A percentile compares a stretch with the other conserved stretches of the same genome.
Evolutionary conservation across 306 rosid genomes (phyloP).

Genomic region (Vigna hirtella): DNA sequence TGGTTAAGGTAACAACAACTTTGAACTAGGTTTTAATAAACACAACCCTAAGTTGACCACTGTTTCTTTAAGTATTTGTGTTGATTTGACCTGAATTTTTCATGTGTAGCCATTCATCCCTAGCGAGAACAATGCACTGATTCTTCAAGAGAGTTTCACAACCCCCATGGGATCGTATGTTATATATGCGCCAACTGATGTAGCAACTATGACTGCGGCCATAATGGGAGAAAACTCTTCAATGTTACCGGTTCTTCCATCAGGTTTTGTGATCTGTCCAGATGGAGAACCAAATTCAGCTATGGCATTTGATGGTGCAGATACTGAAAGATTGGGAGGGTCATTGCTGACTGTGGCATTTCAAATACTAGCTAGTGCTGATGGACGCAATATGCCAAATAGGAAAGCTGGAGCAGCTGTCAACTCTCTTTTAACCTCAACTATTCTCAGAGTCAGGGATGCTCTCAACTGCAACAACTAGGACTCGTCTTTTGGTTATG

Average conservation of each 20-base stretch:
- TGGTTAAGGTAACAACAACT: not conserved
- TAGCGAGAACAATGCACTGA: constrained; percentile 45
- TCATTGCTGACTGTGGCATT: constrained; percentile 68
- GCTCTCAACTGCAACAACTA: not conserved
- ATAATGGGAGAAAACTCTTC: constrained; percentile 51
- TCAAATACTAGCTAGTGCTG: constrained; percentile 54
- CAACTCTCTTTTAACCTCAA: constrained; percentile 20
- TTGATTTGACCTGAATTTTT: not conserved
- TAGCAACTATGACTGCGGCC: constrained; percentile 31
- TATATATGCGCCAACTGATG: constrained; percentile 65
- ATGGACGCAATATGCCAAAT: not conserved
- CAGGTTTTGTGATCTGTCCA: constrained; percentile 61
- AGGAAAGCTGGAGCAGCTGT: constrained; percentile 6
- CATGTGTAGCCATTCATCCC: constrained; percentile 62
- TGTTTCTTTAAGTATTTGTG: not conserved
- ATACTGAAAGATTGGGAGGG: constrained; percentile 37
- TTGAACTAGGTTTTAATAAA: too few relatives aligned
- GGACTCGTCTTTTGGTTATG: not conserved
- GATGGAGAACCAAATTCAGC: constrained; percentile 40
- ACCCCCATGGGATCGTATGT: constrained; percentile 57
- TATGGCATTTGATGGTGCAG: not conserved
- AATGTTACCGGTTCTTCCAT: constrained; percentile 64
- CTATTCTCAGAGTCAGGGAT: not conserved
- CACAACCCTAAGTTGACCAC: not conserved
- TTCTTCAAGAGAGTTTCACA: constrained; percentile 72